These are phyloP conservation scores for Wickerhamiella vanderwaltii DNA, from an alignment of 805 yeast species.

Conservation along the genomic window DNA sequence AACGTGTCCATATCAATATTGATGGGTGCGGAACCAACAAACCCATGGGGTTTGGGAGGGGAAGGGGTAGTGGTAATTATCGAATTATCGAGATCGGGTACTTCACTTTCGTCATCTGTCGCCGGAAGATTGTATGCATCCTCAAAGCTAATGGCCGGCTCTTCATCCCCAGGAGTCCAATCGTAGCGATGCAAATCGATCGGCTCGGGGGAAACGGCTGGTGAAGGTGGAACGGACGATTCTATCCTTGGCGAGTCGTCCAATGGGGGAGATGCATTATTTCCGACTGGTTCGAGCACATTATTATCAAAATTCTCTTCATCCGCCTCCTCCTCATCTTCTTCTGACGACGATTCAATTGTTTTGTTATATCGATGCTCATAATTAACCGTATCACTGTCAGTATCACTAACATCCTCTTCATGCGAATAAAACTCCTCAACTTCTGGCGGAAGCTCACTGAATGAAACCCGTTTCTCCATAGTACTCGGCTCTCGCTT, in stretches of 20 bases:
- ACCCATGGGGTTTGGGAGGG: neutral
- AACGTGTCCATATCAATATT: conserved; percentile 9
- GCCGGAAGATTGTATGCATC: conserved; percentile 1
- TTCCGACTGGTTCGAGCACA: too few relatives aligned
- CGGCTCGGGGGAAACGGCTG: neutral
- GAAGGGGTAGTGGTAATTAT: neutral
- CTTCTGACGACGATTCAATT: neutral
- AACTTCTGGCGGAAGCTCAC: conserved; percentile 18
- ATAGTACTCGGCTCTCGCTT: conserved; percentile 18
- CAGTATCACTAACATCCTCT: too few relatives aligned
- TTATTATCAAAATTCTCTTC: neutral
- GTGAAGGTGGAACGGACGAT: too few relatives aligned
- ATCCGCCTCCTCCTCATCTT: neutral
- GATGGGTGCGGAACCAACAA: conserved; percentile 12
- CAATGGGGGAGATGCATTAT: too few relatives aligned
- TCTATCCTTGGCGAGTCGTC: too few relatives aligned
- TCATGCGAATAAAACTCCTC: conserved; percentile 8
- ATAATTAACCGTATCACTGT: too few relatives aligned
- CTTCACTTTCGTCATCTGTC: neutral
- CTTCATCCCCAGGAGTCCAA: neutral
- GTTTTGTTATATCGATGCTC: neutral
- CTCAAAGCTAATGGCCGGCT: conserved; percentile 9
- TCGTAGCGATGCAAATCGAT: neutral
- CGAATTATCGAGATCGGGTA: neutral
- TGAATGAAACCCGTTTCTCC: conserved; percentile 21